phyloP scores from a whole-genome alignment of 2,329 filamentous ascomycete genomes.

The Trichoderma breve region DNA sequence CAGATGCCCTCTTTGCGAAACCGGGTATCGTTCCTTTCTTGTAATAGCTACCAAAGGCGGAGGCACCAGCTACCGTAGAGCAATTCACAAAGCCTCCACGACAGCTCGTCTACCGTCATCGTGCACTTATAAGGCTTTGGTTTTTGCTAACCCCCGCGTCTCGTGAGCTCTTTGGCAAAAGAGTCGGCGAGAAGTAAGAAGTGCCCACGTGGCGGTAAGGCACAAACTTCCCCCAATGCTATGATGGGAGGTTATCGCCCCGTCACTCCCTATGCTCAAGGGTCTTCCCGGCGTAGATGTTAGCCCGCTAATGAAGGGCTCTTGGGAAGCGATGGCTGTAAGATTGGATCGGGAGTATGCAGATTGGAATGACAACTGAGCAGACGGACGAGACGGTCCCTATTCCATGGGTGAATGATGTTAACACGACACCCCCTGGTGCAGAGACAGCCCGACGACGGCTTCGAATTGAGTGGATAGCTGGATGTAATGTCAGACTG shows the following conservation, averaged over 20 bases:
- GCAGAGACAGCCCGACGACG: slow-evolving; percentile 2
- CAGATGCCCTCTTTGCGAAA: slow-evolving; percentile 2
- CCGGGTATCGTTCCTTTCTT: slow-evolving; percentile 1
- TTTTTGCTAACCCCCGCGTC: slow-evolving; percentile 1
- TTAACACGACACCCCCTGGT: neutral
- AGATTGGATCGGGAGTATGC: slow-evolving; percentile 16
- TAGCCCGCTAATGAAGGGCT: neutral
- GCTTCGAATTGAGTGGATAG: slow-evolving; percentile 4
- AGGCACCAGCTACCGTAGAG: slow-evolving; percentile 9
- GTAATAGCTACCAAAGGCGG: slow-evolving; percentile 6
- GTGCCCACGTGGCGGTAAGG: slow-evolving; percentile 11
- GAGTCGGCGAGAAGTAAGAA: slow-evolving; percentile 5
- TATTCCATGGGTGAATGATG: slow-evolving; percentile 2
- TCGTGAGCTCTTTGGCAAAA: slow-evolving; percentile 7
- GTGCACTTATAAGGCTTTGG: slow-evolving; percentile 13
- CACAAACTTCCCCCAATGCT: slow-evolving; percentile 17
- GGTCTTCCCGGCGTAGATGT: slow-evolving; percentile 1
- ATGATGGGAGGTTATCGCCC: slow-evolving; percentile 13
- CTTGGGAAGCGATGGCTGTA: neutral
- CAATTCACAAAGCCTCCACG: slow-evolving; percentile 15
- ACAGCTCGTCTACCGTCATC: slow-evolving; percentile 11
- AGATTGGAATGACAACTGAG: slow-evolving; percentile 13
- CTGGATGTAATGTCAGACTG: slow-evolving; percentile 16
- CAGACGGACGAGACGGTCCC: neutral
- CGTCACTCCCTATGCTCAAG: slow-evolving; percentile 10